Conservation (phyloP, 2,329 filamentous ascomycete species). For the Dactylellina sp. region DNA sequence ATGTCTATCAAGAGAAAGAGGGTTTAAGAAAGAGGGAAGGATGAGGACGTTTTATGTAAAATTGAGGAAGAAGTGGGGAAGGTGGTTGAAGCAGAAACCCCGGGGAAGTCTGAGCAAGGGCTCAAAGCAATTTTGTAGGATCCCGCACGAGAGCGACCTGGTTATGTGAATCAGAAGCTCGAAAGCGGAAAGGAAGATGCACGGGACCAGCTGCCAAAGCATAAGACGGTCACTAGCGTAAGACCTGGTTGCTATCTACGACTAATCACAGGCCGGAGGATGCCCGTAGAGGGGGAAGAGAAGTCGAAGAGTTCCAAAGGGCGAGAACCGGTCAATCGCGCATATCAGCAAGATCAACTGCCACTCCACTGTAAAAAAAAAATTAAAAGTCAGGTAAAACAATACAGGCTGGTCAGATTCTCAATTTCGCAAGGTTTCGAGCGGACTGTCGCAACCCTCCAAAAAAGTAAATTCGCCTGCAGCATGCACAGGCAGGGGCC, state of each 20-base stretch:
- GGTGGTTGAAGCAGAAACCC: conserved; percentile 34
- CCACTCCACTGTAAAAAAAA: conserved; percentile 19
- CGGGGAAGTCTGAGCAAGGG: conserved; percentile 44
- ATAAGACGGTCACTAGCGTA: neutral
- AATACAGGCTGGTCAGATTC: conserved; percentile 22
- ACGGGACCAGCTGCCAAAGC: conserved; percentile 40
- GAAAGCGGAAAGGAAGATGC: conserved; percentile 14
- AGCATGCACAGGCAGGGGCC: conserved; percentile 41
- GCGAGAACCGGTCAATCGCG: conserved; percentile 19
- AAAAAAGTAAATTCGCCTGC: conserved; percentile 55
- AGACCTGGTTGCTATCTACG: conserved; percentile 3
- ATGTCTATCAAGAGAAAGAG: conserved; percentile 41
- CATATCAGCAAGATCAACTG: conserved; percentile 37
- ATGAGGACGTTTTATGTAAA: conserved; percentile 50
- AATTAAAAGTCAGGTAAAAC: conserved; percentile 15
- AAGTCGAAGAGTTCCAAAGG: neutral
- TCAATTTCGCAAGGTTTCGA: conserved; percentile 35
- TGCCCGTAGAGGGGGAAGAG: neutral
- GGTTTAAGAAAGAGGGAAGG: conserved; percentile 21
- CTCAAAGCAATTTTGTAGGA: conserved; percentile 13
- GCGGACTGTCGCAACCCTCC: conserved; percentile 53
- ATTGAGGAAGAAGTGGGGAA: conserved; percentile 44
- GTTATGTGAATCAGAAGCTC: conserved; percentile 16
- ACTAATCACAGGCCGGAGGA: conserved; percentile 11
- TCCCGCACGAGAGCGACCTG: conserved; percentile 3